Conservation (phyloP, 2,329 filamentous ascomycete genomes). For the Phaeosphaeriaceae sp. region DNA sequence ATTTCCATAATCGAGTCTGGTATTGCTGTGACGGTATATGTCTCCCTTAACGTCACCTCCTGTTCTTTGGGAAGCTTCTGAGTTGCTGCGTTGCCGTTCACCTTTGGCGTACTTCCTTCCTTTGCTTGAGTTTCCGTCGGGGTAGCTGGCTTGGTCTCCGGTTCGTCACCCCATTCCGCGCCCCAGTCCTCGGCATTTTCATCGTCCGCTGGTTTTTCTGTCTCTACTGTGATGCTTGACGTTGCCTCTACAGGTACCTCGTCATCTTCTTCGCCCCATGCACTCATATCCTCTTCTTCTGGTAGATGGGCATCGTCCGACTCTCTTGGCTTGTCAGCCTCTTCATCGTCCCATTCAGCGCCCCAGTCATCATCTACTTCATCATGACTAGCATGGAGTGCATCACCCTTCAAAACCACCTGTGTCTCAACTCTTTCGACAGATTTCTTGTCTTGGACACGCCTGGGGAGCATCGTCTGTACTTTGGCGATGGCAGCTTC, state of each 20-base stretch:
- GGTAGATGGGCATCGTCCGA: constrained; percentile 20
- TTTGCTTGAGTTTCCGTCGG: constrained; percentile 16
- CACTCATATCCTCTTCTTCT: constrained; percentile 57
- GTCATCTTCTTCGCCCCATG: constrained; percentile 55
- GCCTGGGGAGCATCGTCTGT: constrained; percentile 70
- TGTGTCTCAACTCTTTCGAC: constrained; percentile 89
- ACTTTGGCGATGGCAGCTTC: constrained; percentile 79
- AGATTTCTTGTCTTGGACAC: constrained; percentile 69
- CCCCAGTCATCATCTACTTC: constrained; percentile 71
- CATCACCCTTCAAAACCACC: constrained; percentile 73
- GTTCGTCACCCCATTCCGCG: constrained; percentile 72
- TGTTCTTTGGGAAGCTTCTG: constrained; percentile 47
- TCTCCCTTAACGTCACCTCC: constrained; percentile 81
- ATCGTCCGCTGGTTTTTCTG: constrained; percentile 32
- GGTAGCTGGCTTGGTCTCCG: constrained; percentile 15
- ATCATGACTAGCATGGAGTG: constrained; percentile 63
- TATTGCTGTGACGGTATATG: constrained; percentile 86
- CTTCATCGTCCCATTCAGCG: constrained; percentile 75
- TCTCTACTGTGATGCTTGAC: constrained; percentile 44
- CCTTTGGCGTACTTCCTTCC: constrained; percentile 37
- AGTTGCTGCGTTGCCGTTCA: constrained; percentile 38
- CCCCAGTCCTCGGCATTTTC: constrained; percentile 75
- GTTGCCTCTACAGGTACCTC: constrained; percentile 31
- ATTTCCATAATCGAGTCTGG: constrained; percentile 77
- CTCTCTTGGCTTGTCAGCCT: constrained; percentile 8